Conservation (phyloP, 1,284 basidiomycete species). For the Amylostereum areolatum region DNA sequence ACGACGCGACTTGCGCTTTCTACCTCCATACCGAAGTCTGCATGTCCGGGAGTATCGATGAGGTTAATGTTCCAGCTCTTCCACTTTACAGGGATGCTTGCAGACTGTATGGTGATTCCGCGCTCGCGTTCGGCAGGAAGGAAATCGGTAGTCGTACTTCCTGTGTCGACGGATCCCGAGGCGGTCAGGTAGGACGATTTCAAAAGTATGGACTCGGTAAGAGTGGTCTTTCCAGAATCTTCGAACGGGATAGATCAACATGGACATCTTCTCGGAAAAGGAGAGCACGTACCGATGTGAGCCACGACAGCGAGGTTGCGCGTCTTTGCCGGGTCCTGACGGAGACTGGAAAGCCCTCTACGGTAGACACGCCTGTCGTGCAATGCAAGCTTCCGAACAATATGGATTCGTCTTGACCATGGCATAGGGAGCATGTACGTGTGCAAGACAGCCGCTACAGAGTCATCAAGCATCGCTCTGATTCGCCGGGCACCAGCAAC, state of each 20-base stretch:
- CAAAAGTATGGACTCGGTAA: slow-evolving; percentile 83
- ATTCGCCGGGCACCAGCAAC: no score
- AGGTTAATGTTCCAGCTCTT: slow-evolving; percentile 79
- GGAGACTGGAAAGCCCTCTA: slow-evolving; percentile 27
- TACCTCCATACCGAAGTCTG: slow-evolving; percentile 93
- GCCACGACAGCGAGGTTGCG: slow-evolving; percentile 81
- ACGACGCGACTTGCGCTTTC: slow-evolving; percentile 87
- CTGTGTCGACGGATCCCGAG: slow-evolving; percentile 82
- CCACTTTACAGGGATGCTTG: slow-evolving; percentile 90
- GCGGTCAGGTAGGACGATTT: slow-evolving; percentile 68
- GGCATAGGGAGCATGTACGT: not conserved
- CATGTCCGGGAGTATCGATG: slow-evolving; percentile 88
- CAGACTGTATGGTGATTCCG: slow-evolving; percentile 89
- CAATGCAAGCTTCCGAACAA: not conserved
- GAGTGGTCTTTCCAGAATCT: slow-evolving; percentile 90
- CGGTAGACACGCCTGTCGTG: slow-evolving; percentile 15
- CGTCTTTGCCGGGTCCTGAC: slow-evolving; percentile 39
- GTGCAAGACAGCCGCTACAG: not conserved
- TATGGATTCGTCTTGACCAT: slow-evolving; percentile 3
- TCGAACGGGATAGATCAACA: slow-evolving; percentile 9
- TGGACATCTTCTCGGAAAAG: not conserved
- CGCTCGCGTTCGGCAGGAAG: slow-evolving; percentile 84
- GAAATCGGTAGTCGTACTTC: slow-evolving; percentile 89
- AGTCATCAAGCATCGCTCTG: no score
- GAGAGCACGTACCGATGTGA: slow-evolving; percentile 60